Evolutionary conservation across 495 filamentous ascomycete species (phyloP).

Genomic region (Penicillium cataractarum): DNA sequence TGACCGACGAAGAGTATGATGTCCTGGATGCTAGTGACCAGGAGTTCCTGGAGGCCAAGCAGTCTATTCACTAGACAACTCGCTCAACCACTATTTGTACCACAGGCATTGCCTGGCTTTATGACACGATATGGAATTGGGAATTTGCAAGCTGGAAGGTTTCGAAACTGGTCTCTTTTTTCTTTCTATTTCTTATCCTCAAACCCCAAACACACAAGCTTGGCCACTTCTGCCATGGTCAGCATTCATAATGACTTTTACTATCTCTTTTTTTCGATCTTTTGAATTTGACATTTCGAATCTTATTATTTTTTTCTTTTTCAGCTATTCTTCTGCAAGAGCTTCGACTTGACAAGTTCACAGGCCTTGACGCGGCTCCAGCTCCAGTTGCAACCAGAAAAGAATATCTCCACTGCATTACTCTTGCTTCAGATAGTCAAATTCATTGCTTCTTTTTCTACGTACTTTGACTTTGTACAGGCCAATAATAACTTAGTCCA

Average conservation of each 20-base stretch:
- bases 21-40: conserved; percentile 95
- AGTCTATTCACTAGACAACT: conserved; percentile 29
- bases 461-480: not conserved
- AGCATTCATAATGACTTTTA: conserved; percentile 15
- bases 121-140: conserved; percentile 25
- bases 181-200: conserved; percentile 4
- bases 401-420: not conserved
- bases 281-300: conserved; percentile 12
- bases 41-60: conserved; percentile 63
- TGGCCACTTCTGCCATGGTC: conserved; percentile 25
- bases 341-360: not conserved
- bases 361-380: not conserved
- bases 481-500: not conserved
- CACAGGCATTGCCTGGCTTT: conserved; percentile 5
- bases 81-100: not conserved
- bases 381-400: not conserved
- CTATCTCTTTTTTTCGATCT: not conserved
- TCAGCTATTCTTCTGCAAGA: conserved; percentile 3
- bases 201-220: not conserved
- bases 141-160: conserved; percentile 26
- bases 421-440: conserved; percentile 12
- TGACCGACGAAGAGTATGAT: conserved; percentile 98
- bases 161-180: conserved; percentile 24
- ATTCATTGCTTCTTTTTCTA: conserved; percentile 7
- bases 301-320: conserved; percentile 7